Percentiles rank a stretch among this genome's conserved stretches.
These are phyloP conservation scores for Acacia crassicarpa DNA, from an alignment of 306 rosid species.

Conservation along the genomic window DNA sequence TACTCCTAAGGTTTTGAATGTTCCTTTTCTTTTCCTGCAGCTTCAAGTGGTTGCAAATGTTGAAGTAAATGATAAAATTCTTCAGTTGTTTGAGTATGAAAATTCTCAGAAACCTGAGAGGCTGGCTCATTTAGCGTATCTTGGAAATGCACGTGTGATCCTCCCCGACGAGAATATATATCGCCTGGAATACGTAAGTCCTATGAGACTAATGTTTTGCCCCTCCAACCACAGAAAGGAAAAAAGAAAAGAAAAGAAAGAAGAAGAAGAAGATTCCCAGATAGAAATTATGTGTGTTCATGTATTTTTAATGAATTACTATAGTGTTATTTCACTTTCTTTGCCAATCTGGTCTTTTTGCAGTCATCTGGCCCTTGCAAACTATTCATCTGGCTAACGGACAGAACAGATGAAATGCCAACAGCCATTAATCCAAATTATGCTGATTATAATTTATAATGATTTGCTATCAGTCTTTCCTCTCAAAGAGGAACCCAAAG, in stretches of 20 bases:
- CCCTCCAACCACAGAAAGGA: not conserved
- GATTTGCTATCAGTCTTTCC: conserved; percentile 70
- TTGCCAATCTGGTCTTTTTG: conserved; percentile 27
- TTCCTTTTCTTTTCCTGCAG: conserved; percentile 43
- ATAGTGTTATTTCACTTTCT: conserved; percentile 15
- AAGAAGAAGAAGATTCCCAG: not conserved
- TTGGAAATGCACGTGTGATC: conserved; percentile 80
- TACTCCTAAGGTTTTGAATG: conserved; percentile 31
- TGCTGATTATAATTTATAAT: conserved; percentile 70
- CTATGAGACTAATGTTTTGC: not conserved
- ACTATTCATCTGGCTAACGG: conserved; percentile 87
- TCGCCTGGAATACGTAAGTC: conserved; percentile 76
- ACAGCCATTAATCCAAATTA: conserved; percentile 84
- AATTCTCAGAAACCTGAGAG: conserved; percentile 73
- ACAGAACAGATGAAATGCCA: conserved; percentile 72
- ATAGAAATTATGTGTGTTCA: not conserved
- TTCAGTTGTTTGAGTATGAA: conserved; percentile 85
- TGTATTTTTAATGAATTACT: not conserved
- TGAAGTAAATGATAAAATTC: conserved; percentile 76
- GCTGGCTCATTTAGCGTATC: conserved; percentile 65
- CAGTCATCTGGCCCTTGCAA: conserved; percentile 64
- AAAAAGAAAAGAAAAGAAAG: not conserved
- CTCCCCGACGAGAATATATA: conserved; percentile 87
- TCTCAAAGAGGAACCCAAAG: conserved; percentile 61
- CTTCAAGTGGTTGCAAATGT: conserved; percentile 86